Conservation (phyloP, 768 basidiomycete species). For the Agaricus subrufescens region DNA sequence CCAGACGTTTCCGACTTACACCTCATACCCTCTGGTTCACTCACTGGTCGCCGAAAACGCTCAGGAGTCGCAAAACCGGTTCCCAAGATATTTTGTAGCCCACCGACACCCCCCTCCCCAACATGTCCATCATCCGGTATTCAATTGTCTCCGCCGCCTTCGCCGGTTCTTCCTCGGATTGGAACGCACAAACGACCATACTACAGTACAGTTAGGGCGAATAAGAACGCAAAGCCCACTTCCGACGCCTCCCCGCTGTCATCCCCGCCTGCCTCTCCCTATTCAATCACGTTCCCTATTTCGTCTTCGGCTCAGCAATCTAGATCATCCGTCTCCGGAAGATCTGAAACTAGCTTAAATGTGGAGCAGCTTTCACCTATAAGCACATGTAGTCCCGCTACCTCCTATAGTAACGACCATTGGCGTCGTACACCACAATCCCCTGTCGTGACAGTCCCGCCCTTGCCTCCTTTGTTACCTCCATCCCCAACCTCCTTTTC, state of each 20-base stretch:
- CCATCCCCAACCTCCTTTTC: not conserved
- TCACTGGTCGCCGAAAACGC: not conserved
- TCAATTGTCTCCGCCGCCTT: not conserved
- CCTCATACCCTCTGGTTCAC: not conserved
- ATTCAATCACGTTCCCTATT: not conserved
- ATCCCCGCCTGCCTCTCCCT: constrained; percentile 7
- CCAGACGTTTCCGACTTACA: not conserved
- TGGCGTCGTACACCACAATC: not conserved
- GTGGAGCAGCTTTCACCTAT: not conserved
- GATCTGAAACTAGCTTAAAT: not conserved
- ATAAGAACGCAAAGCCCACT: not conserved
- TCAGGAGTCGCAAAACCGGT: not conserved
- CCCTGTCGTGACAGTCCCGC: not conserved
- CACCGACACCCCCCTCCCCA: not conserved
- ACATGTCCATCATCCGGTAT: not conserved
- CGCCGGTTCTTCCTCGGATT: constrained; percentile 8
- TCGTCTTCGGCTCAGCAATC: not conserved
- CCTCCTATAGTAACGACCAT: not conserved
- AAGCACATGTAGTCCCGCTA: not conserved
- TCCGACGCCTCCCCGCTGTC: constrained; percentile 10
- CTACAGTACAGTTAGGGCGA: constrained; percentile 13
- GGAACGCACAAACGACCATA: constrained; percentile 15
- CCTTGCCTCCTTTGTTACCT: not conserved
- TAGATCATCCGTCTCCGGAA: not conserved
- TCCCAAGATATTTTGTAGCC: not conserved